A percentile compares a stretch with the other conserved stretches of the same genome.
Conservation (phyloP, 2,329 filamentous ascomycete species). For the Acrodontium crateriforme region DNA sequence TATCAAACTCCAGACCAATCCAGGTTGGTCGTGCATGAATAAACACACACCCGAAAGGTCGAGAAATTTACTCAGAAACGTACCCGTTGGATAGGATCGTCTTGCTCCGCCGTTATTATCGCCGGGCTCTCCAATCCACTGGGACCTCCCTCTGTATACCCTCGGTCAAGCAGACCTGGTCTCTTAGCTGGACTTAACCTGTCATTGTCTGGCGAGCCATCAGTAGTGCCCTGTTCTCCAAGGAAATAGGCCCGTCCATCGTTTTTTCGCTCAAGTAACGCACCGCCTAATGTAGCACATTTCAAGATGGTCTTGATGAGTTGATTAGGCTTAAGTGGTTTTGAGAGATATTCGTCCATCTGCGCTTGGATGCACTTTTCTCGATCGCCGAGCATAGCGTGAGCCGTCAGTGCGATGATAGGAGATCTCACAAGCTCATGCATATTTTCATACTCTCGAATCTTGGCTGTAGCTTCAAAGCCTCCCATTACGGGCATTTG, state of each 20-base stretch:
- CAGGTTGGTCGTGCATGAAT: no score
- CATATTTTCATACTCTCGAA: slow-evolving; percentile 82
- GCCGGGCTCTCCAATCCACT: slow-evolving; percentile 49
- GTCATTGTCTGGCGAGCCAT: slow-evolving; percentile 13
- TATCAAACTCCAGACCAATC: no score
- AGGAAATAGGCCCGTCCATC: slow-evolving; percentile 14
- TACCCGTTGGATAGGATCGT: slow-evolving; percentile 46
- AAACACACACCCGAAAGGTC: no score
- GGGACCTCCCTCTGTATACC: slow-evolving; percentile 55
- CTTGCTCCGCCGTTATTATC: slow-evolving; percentile 45
- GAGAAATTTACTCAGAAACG: no score
- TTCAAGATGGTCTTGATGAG: slow-evolving; percentile 96
- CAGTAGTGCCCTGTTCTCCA: slow-evolving; percentile 16
- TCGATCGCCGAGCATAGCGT: slow-evolving; percentile 95
- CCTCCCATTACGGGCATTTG: slow-evolving; percentile 99
- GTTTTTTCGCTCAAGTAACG: slow-evolving; percentile 63
- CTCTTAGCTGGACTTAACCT: slow-evolving; percentile 23
- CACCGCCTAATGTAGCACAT: slow-evolving; percentile 80
- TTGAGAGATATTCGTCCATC: slow-evolving; percentile 98
- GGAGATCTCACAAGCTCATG: slow-evolving; percentile 71
- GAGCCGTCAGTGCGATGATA: slow-evolving; percentile 91
- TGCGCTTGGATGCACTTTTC: slow-evolving; percentile 97
- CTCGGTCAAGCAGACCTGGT: slow-evolving; percentile 46
- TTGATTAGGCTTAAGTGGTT: slow-evolving; percentile 91
- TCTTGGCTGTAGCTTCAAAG: slow-evolving; percentile 93